Percentiles rank a stretch among this genome's conserved stretches.
phyloP scores from a whole-genome alignment of 805 yeast genomes.

The Cyberlindnera veronae region DNA sequence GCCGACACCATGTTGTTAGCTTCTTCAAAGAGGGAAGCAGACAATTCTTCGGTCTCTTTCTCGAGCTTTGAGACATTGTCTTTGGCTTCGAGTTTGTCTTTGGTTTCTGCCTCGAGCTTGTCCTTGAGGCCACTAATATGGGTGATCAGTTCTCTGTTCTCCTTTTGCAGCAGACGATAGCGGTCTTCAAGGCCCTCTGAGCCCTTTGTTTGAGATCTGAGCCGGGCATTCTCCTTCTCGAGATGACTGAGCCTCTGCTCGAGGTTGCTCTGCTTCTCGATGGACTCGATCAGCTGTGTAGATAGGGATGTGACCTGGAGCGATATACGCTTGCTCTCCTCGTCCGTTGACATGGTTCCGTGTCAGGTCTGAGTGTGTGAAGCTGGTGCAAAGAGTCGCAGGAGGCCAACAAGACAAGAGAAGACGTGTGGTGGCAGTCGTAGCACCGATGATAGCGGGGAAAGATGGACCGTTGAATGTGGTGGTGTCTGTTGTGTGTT shows the following conservation, averaged over 20 bases:
- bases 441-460: no score
- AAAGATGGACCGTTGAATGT: no score
- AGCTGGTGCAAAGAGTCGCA: no score
- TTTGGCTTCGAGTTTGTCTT: slow-evolving; percentile 47
- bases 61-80: slow-evolving; percentile 56
- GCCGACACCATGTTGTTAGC: slow-evolving; percentile 83
- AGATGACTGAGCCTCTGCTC: slow-evolving; percentile 45
- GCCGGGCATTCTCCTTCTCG: slow-evolving; percentile 34
- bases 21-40: slow-evolving; percentile 74
- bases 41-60: slow-evolving; percentile 75
- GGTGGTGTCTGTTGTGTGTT: no score
- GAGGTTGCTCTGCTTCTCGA: slow-evolving; percentile 51
- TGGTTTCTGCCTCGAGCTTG: slow-evolving; percentile 29
- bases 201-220: slow-evolving; percentile 24
- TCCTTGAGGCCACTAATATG: slow-evolving; percentile 33
- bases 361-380: not conserved
- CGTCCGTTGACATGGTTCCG: slow-evolving; percentile 19
- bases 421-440: no score
- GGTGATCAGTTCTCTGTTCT: slow-evolving; percentile 31
- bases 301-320: slow-evolving; percentile 54
- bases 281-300: slow-evolving; percentile 57
- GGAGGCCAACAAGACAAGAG: no score
- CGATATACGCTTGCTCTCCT: slow-evolving; percentile 43
- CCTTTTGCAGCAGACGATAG: slow-evolving; percentile 28
- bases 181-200: slow-evolving; percentile 19